phyloP scores from a whole-genome alignment of 306 rosid species.

The Cucurbita ficifolia region DNA sequence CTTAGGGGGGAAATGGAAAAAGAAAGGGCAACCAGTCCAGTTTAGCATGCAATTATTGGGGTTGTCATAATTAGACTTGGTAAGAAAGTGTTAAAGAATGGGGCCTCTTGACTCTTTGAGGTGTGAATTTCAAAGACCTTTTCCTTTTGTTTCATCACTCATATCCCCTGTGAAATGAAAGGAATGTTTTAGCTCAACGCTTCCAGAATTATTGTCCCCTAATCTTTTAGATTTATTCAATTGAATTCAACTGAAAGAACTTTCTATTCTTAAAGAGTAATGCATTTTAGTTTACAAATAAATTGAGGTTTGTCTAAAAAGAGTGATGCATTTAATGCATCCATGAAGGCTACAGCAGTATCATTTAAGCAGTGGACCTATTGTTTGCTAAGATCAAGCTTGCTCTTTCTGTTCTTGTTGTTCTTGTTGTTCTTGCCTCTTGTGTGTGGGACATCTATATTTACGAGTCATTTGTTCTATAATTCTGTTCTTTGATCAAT shows the following conservation, averaged over 20 bases:
- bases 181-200: neutral
- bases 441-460: neutral
- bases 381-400: neutral
- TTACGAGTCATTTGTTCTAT: neutral
- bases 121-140: neutral
- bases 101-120: neutral
- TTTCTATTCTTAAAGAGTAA: neutral
- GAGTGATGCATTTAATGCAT: constrained; percentile 4
- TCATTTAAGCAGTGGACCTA: neutral
- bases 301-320: neutral
- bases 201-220: neutral
- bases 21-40: neutral
- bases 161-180: neutral
- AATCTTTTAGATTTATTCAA: neutral
- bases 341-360: neutral
- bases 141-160: neutral
- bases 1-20: neutral
- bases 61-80: constrained; percentile 2
- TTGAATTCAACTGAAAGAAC: neutral
- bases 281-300: neutral
- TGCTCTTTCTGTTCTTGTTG: neutral
- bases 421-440: neutral
- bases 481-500: neutral
- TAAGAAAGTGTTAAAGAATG: constrained; percentile 1
- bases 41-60: neutral